A percentile compares a stretch with the other conserved stretches of the same genome.
Conservation (phyloP, 345 rosid species). For the Dipteronia sinensis region DNA sequence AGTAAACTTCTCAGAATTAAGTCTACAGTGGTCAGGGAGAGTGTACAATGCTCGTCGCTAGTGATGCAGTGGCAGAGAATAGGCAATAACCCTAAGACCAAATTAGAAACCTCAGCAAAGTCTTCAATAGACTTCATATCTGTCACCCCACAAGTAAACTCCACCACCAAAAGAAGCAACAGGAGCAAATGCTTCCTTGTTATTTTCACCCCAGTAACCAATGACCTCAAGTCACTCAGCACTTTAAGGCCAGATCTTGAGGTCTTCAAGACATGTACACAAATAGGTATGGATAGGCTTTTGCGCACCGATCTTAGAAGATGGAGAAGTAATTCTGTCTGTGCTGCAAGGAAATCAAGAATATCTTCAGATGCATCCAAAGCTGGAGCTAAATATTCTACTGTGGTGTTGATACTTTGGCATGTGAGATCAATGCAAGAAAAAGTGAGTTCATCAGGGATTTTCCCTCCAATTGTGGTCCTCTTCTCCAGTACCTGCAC, state of each 20-base stretch:
- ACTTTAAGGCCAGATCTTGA: constrained; percentile 64
- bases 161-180: constrained; percentile 60
- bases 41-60: constrained; percentile 52
- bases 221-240: constrained; percentile 53
- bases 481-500: constrained; percentile 53
- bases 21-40: constrained; percentile 67
- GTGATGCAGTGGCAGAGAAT: constrained; percentile 65
- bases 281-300: constrained; percentile 43
- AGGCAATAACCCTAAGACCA: constrained; percentile 68
- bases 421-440: constrained; percentile 58
- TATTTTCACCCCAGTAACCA: constrained; percentile 41
- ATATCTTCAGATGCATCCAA: constrained; percentile 54
- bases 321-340: constrained; percentile 66
- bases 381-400: constrained; percentile 49
- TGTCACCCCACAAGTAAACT: constrained; percentile 37
- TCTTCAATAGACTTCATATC: constrained; percentile 49
- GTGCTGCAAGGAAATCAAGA: constrained; percentile 62
- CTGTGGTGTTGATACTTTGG: constrained; percentile 35
- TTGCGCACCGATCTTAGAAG: constrained; percentile 51
- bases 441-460: constrained; percentile 51
- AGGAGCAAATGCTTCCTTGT: constrained; percentile 60
- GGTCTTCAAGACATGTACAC: constrained; percentile 57
- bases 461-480: constrained; percentile 36
- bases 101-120: constrained; percentile 63
- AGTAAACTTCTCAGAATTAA: constrained; percentile 55